phyloP scores from a whole-genome alignment of 2,329 filamentous ascomycete genomes.

The Ceratocystiopsis brevicomis region DNA sequence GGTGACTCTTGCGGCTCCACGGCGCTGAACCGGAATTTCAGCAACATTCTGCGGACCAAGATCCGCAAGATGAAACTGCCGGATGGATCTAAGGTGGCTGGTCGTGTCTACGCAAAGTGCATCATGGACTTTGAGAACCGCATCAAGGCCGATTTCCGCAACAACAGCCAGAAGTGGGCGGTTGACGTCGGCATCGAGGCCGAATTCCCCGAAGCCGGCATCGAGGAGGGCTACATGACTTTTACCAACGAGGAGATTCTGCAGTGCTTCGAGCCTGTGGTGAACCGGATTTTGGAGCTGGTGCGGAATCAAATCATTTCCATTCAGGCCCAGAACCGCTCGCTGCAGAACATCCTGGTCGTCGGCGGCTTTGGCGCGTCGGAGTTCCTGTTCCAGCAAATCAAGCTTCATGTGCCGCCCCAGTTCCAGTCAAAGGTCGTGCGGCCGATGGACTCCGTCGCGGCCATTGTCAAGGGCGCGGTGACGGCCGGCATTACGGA shows the following conservation, averaged over 20 bases:
- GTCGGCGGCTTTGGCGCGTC: conserved; percentile 97
- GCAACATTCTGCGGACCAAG: conserved; percentile 92
- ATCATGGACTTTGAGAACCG: conserved; percentile 99
- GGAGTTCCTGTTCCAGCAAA: conserved; percentile 98
- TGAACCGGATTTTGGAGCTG: conserved; percentile 88
- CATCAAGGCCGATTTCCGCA: conserved; percentile 98
- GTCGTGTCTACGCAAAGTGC: conserved; percentile 94
- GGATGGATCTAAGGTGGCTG: conserved; percentile 91
- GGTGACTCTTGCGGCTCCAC: conserved; percentile 98
- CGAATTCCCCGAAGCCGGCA: conserved; percentile 91
- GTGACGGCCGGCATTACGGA: conserved; percentile 97
- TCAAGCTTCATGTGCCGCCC: conserved; percentile 92
- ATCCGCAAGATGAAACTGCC: conserved; percentile 98
- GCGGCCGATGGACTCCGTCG: conserved; percentile 94
- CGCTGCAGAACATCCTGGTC: conserved; percentile 87
- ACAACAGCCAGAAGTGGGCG: conserved; percentile 98
- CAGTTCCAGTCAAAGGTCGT: conserved; percentile 98
- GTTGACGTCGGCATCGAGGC: conserved; percentile 97
- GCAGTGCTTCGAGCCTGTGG: conserved; percentile 96
- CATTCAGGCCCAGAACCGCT: conserved; percentile 90
- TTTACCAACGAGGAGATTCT: conserved; percentile 98
- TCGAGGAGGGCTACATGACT: conserved; percentile 98
- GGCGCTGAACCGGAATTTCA: conserved; percentile 92
- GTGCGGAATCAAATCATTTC: conserved; percentile 97
- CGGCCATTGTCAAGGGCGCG: conserved; percentile 94